Base-by-base conservation (phyloP, 345 rosid genomes). In the Murraya paniculata region DNA sequence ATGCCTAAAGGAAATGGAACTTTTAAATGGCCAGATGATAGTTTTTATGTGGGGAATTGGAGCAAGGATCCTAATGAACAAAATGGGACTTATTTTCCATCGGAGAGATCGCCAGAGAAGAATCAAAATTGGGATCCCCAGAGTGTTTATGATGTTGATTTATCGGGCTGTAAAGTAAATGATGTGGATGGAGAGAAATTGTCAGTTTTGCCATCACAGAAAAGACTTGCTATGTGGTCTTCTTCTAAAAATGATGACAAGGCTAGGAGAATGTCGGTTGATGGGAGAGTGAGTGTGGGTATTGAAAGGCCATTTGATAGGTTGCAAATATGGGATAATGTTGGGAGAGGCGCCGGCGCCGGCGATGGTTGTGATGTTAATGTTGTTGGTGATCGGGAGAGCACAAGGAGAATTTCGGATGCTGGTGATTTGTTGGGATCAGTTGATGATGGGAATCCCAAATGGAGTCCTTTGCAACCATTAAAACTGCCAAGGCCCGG, bases 11-110 rank as follows among this genome's bases (percentile, higher is more conserved):
- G 96, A 5, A 84, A 83, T 38, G 98, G 97, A 22, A 93, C 93
- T 0, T 88, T 77, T 22, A 89, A 87, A 80, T 89, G 97, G 96
- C 84, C 88, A 4, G 93, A 91, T 76, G 98, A 95, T 24, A 92
- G 98, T 78, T 93, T 88, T 71, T 93, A 95, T 53, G 91, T 86
- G 11, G 98, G 98, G 18, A 84, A 89, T 79, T 95, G 99, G 99
- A 92, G 94, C 77, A 91, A 81, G 27, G 94, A 93, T 78, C 90
- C 90, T 6, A 82, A 85, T 53, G 98, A 95, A 76, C 93, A 83
- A 82, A 93, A 83, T 75, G 98, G 97, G 50, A 91, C 87, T 21
- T 95, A 87, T 83, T 90, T 88, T 74, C 97, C 97, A 4, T 82
- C 90, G 6, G 88, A 80, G 53, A 79, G 89, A 0, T 79, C 89